Evolutionary conservation across 768 basidiomycete species (phyloP), one percentile per base, ranked within the genome.

Genomic region (Tulasnella sp.): DNA sequence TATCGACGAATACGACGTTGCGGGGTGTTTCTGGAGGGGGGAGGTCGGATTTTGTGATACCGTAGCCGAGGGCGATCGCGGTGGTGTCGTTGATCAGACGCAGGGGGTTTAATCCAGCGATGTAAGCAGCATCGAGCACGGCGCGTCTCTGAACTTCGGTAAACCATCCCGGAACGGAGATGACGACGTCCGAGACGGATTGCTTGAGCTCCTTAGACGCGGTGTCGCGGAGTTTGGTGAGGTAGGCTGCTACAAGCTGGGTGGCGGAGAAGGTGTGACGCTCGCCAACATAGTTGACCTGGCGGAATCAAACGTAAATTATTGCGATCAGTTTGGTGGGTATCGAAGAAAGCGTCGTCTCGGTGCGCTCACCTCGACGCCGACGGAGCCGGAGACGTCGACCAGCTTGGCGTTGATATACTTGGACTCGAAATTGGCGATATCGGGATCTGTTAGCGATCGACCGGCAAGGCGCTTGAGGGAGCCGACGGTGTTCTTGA

Each of bases 21-120:
- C 92, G 90, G 0, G 97, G 93, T 82, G 87, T 88, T 81, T 97
- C 96, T 44, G 91, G 85, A 19, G 93, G 86, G 31, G 98, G 98
- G 68, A 99, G 92, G 85, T 99, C 98, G 38, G 93, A 91, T 87
- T 99, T 99, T 82, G 97, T 99, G 89, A 99, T 99, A 82, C 98
- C 98, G 87, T 97, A 99, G 76, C 95, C 96, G 85, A 99, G 93
- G 56, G 98, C 98, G 79, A 93, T 90, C 76, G 97, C 98, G 81
- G 97, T 99, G 79, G 93, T 92, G 85, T 99, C 98, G 88, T 98
- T 98, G 88, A 99, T 95, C 85, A 99, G 89, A 75, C 97, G 94
- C 80, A 99, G 94, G 81, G 91, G 87, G 86, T 96, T 98, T 81
- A 99, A 90, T 80, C 93, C 92, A 78, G 94, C 95, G 83, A 99